Conservation (phyloP, 768 basidiomycete genomes). For the Lactifluus pinguis region DNA sequence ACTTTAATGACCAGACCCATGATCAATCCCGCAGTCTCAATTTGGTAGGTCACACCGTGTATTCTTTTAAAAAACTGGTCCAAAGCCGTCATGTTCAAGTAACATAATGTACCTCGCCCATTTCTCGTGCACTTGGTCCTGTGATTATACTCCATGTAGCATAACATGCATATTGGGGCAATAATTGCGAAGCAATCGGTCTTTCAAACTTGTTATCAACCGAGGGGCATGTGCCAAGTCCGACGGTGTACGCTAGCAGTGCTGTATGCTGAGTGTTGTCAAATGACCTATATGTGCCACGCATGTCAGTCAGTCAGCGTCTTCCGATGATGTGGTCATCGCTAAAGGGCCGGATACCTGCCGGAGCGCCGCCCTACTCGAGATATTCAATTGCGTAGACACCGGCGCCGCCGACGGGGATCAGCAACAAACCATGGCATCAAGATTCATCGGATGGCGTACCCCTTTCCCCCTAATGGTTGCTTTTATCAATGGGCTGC, state of each 20-base stretch:
- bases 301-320: neutral
- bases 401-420: neutral
- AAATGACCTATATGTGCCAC: neutral
- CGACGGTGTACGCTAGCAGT: neutral
- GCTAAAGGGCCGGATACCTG: neutral
- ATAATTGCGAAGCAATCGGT: neutral
- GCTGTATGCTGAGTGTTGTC: neutral
- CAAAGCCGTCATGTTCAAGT: no score
- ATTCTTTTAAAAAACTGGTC: no score
- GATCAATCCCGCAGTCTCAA: no score
- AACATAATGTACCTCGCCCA: neutral
- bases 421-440: neutral
- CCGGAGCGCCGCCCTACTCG: neutral
- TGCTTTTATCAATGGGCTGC: neutral
- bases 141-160: neutral
- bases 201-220: neutral
- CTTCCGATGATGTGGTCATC: slow-evolving; percentile 6
- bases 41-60: no score
- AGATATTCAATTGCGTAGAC: neutral
- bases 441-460: neutral
- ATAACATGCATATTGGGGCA: neutral
- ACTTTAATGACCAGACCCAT: no score
- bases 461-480: neutral
- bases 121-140: neutral
- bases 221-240: neutral